Evolutionary conservation across 306 rosid species (phyloP).

Genomic region (Arachis stenosperma): DNA sequence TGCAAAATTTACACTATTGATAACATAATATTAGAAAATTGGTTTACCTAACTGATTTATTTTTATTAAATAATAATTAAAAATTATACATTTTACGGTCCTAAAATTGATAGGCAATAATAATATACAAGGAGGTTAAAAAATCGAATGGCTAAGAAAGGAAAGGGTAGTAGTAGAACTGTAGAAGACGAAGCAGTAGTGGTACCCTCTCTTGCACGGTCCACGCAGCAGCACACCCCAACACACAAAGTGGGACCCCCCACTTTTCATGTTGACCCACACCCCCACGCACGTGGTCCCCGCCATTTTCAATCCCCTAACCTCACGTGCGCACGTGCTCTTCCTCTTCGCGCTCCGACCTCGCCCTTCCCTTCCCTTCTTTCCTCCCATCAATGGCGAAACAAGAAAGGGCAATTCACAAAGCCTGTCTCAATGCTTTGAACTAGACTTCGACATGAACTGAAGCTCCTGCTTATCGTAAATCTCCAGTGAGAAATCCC

Average conservation of each 20-base stretch:
- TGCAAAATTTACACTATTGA: too few relatives aligned
- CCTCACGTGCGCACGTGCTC: slow-evolving; percentile 72
- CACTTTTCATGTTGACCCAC: slow-evolving; percentile 50
- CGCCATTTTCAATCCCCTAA: slow-evolving; percentile 40
- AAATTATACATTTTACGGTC: too few relatives aligned
- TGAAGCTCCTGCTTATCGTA: slow-evolving; percentile 75
- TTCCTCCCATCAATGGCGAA: slow-evolving; percentile 29
- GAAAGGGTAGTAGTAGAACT: not conserved
- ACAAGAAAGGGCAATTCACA: not conserved
- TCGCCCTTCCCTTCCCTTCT: slow-evolving; percentile 37
- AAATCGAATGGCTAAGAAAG: too few relatives aligned
- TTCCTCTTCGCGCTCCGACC: not conserved
- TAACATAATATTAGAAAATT: too few relatives aligned
- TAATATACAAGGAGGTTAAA: too few relatives aligned
- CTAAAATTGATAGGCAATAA: too few relatives aligned
- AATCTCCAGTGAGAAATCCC: slow-evolving; percentile 75
- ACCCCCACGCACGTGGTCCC: slow-evolving; percentile 49
- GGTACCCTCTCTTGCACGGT: slow-evolving; percentile 39
- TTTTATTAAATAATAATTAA: too few relatives aligned
- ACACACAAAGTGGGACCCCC: slow-evolving; percentile 29
- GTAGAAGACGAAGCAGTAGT: not conserved
- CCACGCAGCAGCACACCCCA: slow-evolving; percentile 38
- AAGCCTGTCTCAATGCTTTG: slow-evolving; percentile 47
- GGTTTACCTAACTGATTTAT: too few relatives aligned
- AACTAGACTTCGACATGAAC: slow-evolving; percentile 59